phyloP scores from a whole-genome alignment of 2,329 filamentous ascomycete species.

The Pezicula neosporulosa region DNA sequence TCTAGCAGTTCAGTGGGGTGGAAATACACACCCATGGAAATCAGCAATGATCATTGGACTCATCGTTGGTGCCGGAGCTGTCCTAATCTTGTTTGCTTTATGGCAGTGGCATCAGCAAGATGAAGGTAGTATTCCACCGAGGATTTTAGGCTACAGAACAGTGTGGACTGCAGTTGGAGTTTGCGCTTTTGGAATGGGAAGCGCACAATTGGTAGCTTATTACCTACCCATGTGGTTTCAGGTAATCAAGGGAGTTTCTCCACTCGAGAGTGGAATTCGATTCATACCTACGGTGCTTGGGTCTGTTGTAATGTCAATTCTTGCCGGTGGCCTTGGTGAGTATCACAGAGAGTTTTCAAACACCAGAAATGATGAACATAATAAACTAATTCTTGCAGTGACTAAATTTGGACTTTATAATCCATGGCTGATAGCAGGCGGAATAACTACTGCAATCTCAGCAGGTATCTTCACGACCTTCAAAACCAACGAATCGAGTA shows the following conservation, averaged over 20 bases:
- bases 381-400: slow-evolving; percentile 17
- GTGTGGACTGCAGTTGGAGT: slow-evolving; percentile 24
- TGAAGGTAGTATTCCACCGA: slow-evolving; percentile 33
- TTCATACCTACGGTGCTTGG: slow-evolving; percentile 35
- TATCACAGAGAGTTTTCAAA: background rate
- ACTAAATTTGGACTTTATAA: slow-evolving; percentile 23
- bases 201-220: slow-evolving; percentile 29
- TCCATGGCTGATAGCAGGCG: slow-evolving; percentile 13
- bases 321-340: slow-evolving; percentile 21
- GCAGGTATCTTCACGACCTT: slow-evolving; percentile 13
- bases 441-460: slow-evolving; percentile 5
- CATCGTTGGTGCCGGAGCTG: slow-evolving; percentile 22
- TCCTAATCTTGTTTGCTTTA: slow-evolving; percentile 19
- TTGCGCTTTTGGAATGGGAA: slow-evolving; percentile 11
- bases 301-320: slow-evolving; percentile 20
- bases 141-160: slow-evolving; percentile 31
- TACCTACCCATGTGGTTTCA: slow-evolving; percentile 48
- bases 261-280: slow-evolving; percentile 31
- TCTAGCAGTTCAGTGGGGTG: slow-evolving; percentile 28
- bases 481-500: slow-evolving; percentile 6
- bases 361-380: background rate
- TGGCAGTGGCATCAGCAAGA: slow-evolving; percentile 32
- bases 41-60: slow-evolving; percentile 30
- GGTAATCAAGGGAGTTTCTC: slow-evolving; percentile 33
- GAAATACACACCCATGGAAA: slow-evolving; percentile 22